Conservation (phyloP, 257 asterid genomes). For the Ballota nigra region DNA sequence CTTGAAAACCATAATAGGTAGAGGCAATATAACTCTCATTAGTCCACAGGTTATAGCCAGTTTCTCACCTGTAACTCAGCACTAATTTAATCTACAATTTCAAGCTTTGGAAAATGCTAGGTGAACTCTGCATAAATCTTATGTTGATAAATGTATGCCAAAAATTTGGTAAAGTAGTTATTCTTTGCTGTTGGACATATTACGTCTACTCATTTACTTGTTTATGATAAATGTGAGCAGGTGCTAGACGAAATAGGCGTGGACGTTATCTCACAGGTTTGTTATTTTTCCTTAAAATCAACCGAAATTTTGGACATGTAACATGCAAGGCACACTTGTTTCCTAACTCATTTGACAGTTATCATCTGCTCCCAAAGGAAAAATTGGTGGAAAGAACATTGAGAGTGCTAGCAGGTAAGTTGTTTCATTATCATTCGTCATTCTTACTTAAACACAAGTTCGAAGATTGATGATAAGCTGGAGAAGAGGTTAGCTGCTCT, state of each 20-base stretch:
- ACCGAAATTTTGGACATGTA: background rate
- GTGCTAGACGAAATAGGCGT: conserved; percentile 96
- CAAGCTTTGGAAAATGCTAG: background rate
- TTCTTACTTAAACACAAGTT: conserved; percentile 25
- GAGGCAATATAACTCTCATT: too few relatives aligned
- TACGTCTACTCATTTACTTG: conserved; percentile 6
- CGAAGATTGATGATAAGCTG: conserved; percentile 67
- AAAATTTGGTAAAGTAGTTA: background rate
- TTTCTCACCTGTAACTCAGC: background rate
- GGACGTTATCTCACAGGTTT: conserved; percentile 92
- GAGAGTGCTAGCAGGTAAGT: conserved; percentile 69
- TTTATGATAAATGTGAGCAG: conserved; percentile 37
- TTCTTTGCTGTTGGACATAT: background rate
- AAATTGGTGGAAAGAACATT: conserved; percentile 62
- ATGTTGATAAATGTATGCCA: background rate
- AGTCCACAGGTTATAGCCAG: too few relatives aligned
- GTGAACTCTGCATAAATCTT: background rate
- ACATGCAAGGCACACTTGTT: conserved; percentile 11
- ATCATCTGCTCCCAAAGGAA: conserved; percentile 92
- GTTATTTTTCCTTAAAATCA: conserved; percentile 17
- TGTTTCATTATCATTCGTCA: background rate
- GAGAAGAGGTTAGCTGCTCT: conserved; percentile 87
- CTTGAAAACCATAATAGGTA: too few relatives aligned
- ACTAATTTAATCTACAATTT: background rate
- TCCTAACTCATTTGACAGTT: conserved; percentile 44